Percentiles rank a stretch among this genome's conserved stretches.
Conservation (phyloP, 148 eudicot species). For the Drosera capensis region DNA sequence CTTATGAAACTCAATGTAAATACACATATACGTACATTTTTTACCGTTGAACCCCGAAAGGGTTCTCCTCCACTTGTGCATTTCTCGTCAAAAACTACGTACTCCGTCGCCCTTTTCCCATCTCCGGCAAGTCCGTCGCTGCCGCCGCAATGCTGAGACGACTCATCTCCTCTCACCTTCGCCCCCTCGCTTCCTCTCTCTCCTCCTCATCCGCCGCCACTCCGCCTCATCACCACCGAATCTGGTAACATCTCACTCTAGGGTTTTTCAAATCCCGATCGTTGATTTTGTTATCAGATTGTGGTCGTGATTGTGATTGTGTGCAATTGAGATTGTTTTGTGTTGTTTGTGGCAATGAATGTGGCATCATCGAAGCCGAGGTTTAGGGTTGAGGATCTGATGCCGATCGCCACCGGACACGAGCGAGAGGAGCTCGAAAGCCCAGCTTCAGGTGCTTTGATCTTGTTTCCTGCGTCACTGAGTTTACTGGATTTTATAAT, state of each 20-base stretch:
- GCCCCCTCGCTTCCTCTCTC: not conserved
- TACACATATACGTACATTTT: no score
- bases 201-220: not conserved
- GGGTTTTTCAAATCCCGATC: not conserved
- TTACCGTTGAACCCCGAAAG: no score
- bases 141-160: constrained; percentile 10
- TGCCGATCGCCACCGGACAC: constrained; percentile 18
- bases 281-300: not conserved
- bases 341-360: not conserved
- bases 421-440: constrained; percentile 16
- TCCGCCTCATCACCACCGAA: constrained; percentile 1
- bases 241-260: constrained; percentile 1
- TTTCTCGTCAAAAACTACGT: no score
- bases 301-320: no score
- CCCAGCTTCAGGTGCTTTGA: constrained; percentile 11
- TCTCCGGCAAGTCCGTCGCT: no score
- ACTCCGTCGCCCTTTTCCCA: no score
- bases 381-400: constrained; percentile 10
- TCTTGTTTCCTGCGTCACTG: not conserved
- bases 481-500: not conserved
- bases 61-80: no score
- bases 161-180: constrained; percentile 1
- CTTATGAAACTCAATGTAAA: no score
- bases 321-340: not conserved
- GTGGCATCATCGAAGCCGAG: constrained; percentile 3